A percentile compares a stretch with the other conserved stretches of the same genome.
phyloP scores from a whole-genome alignment of 805 yeast species.

The Yamadazyma sp. region DNA sequence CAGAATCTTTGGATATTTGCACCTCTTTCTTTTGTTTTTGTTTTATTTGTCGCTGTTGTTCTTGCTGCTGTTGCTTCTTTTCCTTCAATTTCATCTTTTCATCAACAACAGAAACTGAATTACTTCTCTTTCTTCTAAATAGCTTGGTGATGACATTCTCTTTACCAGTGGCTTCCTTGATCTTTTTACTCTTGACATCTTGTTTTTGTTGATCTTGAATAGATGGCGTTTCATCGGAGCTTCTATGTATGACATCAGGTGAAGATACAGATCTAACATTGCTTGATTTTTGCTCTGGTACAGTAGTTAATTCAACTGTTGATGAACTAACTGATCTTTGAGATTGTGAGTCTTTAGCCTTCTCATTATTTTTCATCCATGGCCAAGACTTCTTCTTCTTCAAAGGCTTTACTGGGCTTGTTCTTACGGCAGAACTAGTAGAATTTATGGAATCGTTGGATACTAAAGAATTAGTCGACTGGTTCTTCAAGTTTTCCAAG shows the following conservation, averaged over 20 bases:
- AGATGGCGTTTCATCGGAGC: constrained; percentile 1
- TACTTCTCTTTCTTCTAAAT: constrained; percentile 34
- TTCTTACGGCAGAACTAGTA: constrained; percentile 2
- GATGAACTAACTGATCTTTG: constrained; percentile 31
- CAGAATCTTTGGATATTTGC: not conserved
- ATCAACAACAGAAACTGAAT: constrained; percentile 10
- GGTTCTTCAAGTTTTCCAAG: constrained; percentile 2
- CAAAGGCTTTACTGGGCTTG: constrained; percentile 17
- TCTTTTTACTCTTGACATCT: constrained; percentile 10
- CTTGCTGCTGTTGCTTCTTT: not conserved
- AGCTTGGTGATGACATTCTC: constrained; percentile 41
- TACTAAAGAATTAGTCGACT: constrained; percentile 8
- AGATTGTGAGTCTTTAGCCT: constrained; percentile 12
- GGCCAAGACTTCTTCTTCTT: constrained; percentile 41
- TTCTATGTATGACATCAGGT: constrained; percentile 25
- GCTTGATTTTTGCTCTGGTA: constrained; percentile 16
- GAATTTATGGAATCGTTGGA: constrained; percentile 9
- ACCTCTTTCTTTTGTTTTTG: not conserved
- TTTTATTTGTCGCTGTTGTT: not conserved
- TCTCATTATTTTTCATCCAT: constrained; percentile 27
- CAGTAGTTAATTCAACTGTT: constrained; percentile 24
- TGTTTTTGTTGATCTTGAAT: too few relatives aligned
- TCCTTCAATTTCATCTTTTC: not conserved
- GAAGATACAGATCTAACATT: constrained; percentile 32
- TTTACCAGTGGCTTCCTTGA: constrained; percentile 21